Evolutionary conservation across 768 basidiomycete species (phyloP).

Genomic region (Trametes punicea): DNA sequence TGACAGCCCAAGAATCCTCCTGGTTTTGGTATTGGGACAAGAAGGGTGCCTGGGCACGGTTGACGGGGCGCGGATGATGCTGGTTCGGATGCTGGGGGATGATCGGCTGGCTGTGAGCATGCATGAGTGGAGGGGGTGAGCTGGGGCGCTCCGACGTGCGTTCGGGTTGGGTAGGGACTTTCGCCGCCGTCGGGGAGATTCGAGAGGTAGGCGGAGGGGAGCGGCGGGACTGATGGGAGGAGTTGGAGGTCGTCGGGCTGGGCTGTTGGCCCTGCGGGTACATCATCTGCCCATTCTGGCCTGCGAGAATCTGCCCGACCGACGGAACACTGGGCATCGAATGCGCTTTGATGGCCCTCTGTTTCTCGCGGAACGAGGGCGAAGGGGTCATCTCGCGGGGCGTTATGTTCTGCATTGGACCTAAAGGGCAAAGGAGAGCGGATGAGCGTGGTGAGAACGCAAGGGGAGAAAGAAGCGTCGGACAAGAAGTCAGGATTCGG

Average conservation of each 20-base stretch:
- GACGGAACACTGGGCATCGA: conserved; percentile 62
- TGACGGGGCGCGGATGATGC: conserved; percentile 64
- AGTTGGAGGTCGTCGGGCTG: conserved; percentile 33
- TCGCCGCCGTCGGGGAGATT: conserved; percentile 31
- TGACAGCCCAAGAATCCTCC: conserved; percentile 65
- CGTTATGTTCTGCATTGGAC: conserved; percentile 32
- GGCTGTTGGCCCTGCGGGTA: conserved; percentile 31
- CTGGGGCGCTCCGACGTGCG: conserved; percentile 39
- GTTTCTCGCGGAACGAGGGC: conserved; percentile 42
- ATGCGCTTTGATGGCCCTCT: conserved; percentile 52
- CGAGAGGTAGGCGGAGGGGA: conserved; percentile 34
- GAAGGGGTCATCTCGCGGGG: conserved; percentile 44
- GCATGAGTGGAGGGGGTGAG: conserved; percentile 42
- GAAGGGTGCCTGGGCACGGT: conserved; percentile 54
- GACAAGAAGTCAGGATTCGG: conserved; percentile 15
- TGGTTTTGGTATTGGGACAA: conserved; percentile 50
- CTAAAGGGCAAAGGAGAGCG: conserved; percentile 19
- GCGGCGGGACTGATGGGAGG: conserved; percentile 33
- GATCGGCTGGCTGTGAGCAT: conserved; percentile 31
- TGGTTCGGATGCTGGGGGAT: conserved; percentile 33
- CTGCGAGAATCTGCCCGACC: conserved; percentile 49
- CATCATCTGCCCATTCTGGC: conserved; percentile 37
- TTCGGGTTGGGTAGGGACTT: conserved; percentile 30
- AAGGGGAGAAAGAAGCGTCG: conserved; percentile 19
- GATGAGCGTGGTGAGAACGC: conserved; percentile 21